These are phyloP conservation scores for Corrigiola litoralis DNA, from an alignment of 179 eudicot genomes.

Conservation along the genomic window DNA sequence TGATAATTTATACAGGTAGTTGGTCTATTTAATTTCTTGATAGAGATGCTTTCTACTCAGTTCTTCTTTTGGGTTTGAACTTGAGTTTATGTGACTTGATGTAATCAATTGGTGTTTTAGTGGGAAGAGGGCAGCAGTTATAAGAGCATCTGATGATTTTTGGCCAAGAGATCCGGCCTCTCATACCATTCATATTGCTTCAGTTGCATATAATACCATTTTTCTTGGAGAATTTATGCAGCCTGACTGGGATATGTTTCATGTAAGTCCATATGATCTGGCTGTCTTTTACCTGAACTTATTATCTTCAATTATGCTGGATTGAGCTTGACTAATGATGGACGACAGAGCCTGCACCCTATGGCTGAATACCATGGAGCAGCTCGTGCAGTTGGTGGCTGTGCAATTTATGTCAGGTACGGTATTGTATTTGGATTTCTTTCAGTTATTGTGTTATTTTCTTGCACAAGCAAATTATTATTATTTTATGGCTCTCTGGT, in stretches of 20 bases:
- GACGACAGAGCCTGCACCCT: conserved; percentile 58
- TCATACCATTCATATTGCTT: conserved; percentile 81
- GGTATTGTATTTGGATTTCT: background rate
- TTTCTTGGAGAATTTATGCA: conserved; percentile 88
- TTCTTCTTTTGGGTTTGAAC: background rate
- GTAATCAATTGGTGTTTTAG: conserved; percentile 20
- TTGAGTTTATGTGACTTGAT: background rate
- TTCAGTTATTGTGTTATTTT: background rate
- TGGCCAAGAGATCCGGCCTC: conserved; percentile 82
- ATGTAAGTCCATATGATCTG: conserved; percentile 35
- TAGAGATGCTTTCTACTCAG: background rate
- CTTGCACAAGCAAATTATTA: background rate
- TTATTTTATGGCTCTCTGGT: background rate
- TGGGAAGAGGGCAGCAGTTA: conserved; percentile 58
- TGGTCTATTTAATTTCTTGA: conserved; percentile 2
- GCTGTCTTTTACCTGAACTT: background rate
- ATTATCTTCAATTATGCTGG: background rate
- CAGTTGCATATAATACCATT: conserved; percentile 76
- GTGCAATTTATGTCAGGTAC: conserved; percentile 82
- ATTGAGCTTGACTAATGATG: background rate
- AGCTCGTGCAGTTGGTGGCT: conserved; percentile 80
- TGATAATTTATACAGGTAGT: conserved; percentile 71
- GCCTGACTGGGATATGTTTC: conserved; percentile 98
- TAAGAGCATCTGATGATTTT: conserved; percentile 85
- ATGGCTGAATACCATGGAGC: conserved; percentile 89